phyloP scores from a whole-genome alignment of 2,329 filamentous ascomycete species.

The Epichloe amarillans region DNA sequence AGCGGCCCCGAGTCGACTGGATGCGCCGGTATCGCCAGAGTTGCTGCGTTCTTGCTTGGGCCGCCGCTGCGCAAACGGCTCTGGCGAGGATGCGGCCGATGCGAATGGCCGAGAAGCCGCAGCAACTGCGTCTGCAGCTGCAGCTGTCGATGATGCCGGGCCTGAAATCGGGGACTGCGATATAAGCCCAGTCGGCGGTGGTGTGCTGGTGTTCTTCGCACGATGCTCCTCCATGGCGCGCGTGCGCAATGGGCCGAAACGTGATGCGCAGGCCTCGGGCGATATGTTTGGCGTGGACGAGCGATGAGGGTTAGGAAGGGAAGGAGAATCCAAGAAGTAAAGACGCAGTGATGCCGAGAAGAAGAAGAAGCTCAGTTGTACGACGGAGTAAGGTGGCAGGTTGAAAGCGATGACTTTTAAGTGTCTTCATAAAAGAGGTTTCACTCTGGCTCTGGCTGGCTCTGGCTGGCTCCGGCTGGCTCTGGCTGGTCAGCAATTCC shows the following conservation, averaged over 20 bases:
- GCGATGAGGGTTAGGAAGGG: not conserved
- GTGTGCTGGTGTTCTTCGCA: slow-evolving; percentile 2
- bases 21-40: not conserved
- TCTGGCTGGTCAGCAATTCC: not conserved
- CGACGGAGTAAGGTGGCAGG: not conserved
- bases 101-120: not conserved
- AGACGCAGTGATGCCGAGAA: not conserved
- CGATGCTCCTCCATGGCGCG: slow-evolving; percentile 5
- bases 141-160: not conserved
- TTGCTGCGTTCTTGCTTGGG: not conserved
- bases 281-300: not conserved
- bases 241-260: not conserved
- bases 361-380: not conserved
- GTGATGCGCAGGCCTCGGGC: not conserved
- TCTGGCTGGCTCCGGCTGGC: not conserved
- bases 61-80: not conserved
- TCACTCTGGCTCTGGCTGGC: not conserved
- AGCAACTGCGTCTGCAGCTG: not conserved
- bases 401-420: not conserved
- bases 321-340: not conserved
- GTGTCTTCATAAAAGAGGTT: not conserved
- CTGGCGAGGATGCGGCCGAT: not conserved
- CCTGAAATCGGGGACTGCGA: slow-evolving; percentile 3
- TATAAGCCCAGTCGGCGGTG: not conserved
- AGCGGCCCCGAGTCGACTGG: not conserved